phyloP scores from a whole-genome alignment of 2,329 filamentous ascomycete species.

The Colletotrichum camelliae region DNA sequence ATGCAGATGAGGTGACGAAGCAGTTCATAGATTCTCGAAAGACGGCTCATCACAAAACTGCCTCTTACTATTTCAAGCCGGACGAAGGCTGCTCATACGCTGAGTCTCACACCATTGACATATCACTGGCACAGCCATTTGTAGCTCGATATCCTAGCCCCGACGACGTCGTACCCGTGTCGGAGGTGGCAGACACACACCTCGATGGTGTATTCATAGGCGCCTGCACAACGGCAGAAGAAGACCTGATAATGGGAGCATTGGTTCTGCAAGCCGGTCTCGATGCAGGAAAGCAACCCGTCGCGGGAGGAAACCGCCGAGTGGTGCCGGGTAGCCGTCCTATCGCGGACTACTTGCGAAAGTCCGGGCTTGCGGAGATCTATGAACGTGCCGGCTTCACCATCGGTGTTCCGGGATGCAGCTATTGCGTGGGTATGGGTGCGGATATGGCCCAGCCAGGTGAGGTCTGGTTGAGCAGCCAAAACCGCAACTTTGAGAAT shows the following conservation, averaged over 20 bases:
- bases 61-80: constrained; percentile 41
- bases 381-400: constrained; percentile 47
- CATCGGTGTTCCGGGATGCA: constrained; percentile 46
- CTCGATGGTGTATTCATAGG: constrained; percentile 52
- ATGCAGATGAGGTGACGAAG: constrained; percentile 40
- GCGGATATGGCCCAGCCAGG: constrained; percentile 44
- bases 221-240: constrained; percentile 50
- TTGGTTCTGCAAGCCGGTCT: constrained; percentile 45
- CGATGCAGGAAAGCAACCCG: constrained; percentile 32
- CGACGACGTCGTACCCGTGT: constrained; percentile 47
- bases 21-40: constrained; percentile 39
- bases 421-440: constrained; percentile 48
- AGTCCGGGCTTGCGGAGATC: constrained; percentile 37
- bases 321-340: constrained; percentile 45
- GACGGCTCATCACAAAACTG: constrained; percentile 34
- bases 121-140: constrained; percentile 39
- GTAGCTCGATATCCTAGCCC: constrained; percentile 46
- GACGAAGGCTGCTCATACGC: constrained; percentile 44
- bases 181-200: constrained; percentile 31
- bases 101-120: constrained; percentile 39
- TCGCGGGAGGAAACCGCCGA: constrained; percentile 38
- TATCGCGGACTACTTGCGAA: constrained; percentile 40
- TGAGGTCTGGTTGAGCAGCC: constrained; percentile 48
- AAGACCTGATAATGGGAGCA: constrained; percentile 47
- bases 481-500: constrained; percentile 53